Evolutionary conservation across 345 rosid genomes (phyloP), one percentile per base, ranked within the genome.

Genomic region (Corchorus olitorius): DNA sequence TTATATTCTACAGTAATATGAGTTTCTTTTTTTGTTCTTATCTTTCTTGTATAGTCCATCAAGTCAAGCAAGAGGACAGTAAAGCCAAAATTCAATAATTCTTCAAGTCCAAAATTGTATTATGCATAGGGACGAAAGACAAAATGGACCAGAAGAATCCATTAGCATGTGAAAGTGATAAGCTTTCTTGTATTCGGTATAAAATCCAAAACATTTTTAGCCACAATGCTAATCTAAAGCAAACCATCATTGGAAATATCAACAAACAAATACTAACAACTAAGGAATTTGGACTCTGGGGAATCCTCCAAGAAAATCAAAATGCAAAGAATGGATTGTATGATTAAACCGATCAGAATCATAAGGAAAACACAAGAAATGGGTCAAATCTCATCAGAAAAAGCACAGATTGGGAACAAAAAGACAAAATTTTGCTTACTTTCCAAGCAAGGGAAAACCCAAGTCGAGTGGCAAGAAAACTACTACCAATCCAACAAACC

Each of bases 371-470:
- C 39, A 61, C 35, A 4, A 34, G 13, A 45, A 45, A 45, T 0
- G 48, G 48, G 10, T 45, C 19, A 13, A 35, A 7, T 5, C n/a
- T 49, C 19, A 66, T 10, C 2, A 59, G 34, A 22, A 61, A 55
- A n/a, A 15, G 56, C 66, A n/a, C 39, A 35, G 5, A 3, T 27
- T 27, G 27, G 27, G 27, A 27, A 27, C 27, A 27, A 27, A 27
- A 27, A 27, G 20, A 46, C 3, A 20, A 9, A 37, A 43, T 20
- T 34, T 17, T 43, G 71, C 27, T 27, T 65, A 88, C 88, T 90
- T 88, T 88, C 91, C 90, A 87, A 75, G 89, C 80, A 60, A 90
- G 80, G 50, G 88, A 85, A 76, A 83, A 86, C 17, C 88, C 92
- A 3, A 90, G 89, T 69, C 75, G 75, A 46, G 54, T 20, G 5